phyloP scores from a whole-genome alignment of 2,329 filamentous ascomycete genomes.

The Geosmithia morbida region DNA sequence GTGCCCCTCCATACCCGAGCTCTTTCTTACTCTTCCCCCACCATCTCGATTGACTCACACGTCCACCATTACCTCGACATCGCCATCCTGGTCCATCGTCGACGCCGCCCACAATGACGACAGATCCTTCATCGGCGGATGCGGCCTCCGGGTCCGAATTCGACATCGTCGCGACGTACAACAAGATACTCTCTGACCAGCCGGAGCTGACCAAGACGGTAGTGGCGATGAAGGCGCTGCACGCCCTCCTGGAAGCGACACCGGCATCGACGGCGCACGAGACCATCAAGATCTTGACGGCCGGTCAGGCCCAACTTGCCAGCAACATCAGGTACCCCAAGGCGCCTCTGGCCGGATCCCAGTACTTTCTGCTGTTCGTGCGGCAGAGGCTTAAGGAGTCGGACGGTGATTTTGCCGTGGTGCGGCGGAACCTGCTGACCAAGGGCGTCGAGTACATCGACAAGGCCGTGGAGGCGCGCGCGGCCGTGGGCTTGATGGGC shows the following conservation, averaged over 20 bases:
- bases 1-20: no score
- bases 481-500: constrained; percentile 70
- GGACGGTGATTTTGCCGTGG: constrained; percentile 53
- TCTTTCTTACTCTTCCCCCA: no score
- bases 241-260: constrained; percentile 68
- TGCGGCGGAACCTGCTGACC: constrained; percentile 67
- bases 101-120: background rate
- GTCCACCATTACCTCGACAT: background rate
- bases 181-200: constrained; percentile 45
- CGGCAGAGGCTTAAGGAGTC: constrained; percentile 56
- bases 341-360: constrained; percentile 82
- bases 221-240: constrained; percentile 83
- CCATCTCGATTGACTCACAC: background rate
- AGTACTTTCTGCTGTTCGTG: constrained; percentile 90
- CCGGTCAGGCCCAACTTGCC: constrained; percentile 65
- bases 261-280: constrained; percentile 82
- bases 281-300: constrained; percentile 73
- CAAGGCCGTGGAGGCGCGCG: constrained; percentile 70
- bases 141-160: background rate
- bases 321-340: constrained; percentile 73
- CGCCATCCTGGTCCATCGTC: background rate
- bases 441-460: constrained; percentile 81
- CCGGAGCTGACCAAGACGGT: constrained; percentile 89
- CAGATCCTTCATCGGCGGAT: background rate
- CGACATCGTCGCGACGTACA: constrained; percentile 38